A percentile compares a stretch with the other conserved stretches of the same genome.
Evolutionary conservation across 208 protist species (phyloP).

Genomic region (Acanthamoeba castellanii): DNA sequence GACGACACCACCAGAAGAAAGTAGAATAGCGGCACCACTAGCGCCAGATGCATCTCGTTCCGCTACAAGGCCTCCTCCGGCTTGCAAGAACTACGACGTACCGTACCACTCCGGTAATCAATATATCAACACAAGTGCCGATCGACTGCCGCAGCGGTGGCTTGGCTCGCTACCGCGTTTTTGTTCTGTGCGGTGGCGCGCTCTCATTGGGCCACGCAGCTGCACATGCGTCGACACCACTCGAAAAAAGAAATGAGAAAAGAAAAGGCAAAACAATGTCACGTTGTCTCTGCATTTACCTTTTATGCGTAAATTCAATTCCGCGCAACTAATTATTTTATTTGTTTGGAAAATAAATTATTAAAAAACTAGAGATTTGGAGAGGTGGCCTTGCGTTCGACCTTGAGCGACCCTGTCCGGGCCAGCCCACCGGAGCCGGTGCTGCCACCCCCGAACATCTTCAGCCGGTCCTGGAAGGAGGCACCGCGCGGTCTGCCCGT

Average conservation of each 20-base stretch:
- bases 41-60: neutral
- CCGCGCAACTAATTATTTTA: no score
- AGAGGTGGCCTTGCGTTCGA: neutral
- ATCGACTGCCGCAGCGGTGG: no score
- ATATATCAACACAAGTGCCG: neutral
- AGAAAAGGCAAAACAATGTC: no score
- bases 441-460: neutral
- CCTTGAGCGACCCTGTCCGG: neutral
- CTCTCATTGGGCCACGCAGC: neutral
- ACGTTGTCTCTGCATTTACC: no score
- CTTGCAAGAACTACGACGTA: neutral
- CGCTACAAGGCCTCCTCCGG: neutral
- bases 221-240: no score
- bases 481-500: neutral
- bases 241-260: no score
- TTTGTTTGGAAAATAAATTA: no score
- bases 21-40: neutral
- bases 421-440: neutral
- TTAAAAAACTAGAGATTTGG: no score
- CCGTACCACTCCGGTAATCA: neutral
- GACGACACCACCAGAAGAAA: neutral
- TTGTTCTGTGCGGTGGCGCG: neutral
- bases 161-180: no score
- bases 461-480: constrained; percentile 10
- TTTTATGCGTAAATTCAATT: no score